Percentiles rank a stretch among this genome's conserved stretches.
phyloP scores from a whole-genome alignment of 192 early-diverging fungal genomes.

The Backusella australiensis region DNA sequence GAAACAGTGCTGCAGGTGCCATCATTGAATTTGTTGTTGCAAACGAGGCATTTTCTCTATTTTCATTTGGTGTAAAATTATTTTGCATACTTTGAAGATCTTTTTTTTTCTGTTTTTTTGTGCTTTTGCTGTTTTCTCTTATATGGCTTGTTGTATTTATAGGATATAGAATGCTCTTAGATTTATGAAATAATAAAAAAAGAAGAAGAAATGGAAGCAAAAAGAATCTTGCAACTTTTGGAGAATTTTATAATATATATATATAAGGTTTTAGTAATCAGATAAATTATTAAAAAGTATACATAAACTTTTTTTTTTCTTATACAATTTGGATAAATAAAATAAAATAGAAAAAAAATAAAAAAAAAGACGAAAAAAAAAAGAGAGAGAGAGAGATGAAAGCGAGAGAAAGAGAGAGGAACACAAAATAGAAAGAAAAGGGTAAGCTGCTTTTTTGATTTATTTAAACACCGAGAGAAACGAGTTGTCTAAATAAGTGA shows the following conservation, averaged over 20 bases:
- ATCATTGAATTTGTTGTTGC: neutral
- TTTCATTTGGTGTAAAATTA: slow-evolving; percentile 6
- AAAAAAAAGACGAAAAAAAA: neutral
- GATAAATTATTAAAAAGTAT: too few species aligned
- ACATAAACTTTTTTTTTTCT: slow-evolving; percentile 1
- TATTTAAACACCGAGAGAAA: slow-evolving; percentile 10
- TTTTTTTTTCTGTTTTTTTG: neutral
- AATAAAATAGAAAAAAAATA: slow-evolving; percentile 3
- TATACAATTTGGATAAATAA: neutral
- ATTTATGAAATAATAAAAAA: neutral
- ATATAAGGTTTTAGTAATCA: too few species aligned
- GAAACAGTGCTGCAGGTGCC: slow-evolving; percentile 9
- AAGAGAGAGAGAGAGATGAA: neutral
- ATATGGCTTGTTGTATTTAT: neutral
- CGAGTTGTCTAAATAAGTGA: slow-evolving; percentile 24
- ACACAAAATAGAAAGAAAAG: slow-evolving; percentile 6
- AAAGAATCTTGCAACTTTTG: neutral
- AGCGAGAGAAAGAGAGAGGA: slow-evolving; percentile 4
- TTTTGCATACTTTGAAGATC: slow-evolving; percentile 1
- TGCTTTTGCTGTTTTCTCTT: neutral
- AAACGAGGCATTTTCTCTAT: slow-evolving; percentile 13
- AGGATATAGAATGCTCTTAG: neutral
- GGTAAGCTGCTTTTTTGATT: neutral
- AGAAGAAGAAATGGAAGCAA: neutral
- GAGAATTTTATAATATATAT: too few species aligned